phyloP scores from a whole-genome alignment of 257 asterid genomes.

The Agastache rugosa region DNA sequence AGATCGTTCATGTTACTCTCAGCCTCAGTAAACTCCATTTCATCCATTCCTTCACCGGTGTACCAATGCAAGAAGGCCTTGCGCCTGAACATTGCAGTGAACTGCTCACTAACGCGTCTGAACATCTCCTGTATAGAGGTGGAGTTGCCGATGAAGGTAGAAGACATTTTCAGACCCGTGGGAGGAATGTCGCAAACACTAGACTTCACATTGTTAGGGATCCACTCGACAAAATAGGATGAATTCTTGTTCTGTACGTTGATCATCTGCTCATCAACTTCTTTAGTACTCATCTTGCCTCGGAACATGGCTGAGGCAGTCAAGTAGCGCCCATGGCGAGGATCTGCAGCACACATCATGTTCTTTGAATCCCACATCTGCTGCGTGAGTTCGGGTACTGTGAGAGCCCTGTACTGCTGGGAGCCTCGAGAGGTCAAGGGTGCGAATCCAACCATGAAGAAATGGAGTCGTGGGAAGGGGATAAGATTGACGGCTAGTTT shows the following conservation, averaged over 20 bases:
- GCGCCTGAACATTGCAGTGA: conserved; percentile 53
- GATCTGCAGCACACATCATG: conserved; percentile 55
- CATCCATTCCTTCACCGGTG: conserved; percentile 53
- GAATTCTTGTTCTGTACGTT: conserved; percentile 49
- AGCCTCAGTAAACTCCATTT: conserved; percentile 50
- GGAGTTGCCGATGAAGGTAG: conserved; percentile 55
- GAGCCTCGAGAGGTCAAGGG: conserved; percentile 51
- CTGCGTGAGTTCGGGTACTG: conserved; percentile 49
- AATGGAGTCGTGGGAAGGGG: conserved; percentile 52
- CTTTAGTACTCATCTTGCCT: conserved; percentile 55
- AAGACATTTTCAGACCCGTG: conserved; percentile 52
- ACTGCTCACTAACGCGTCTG: conserved; percentile 59
- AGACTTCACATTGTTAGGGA: conserved; percentile 55
- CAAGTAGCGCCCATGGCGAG: conserved; percentile 21
- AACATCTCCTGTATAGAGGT: conserved; percentile 62
- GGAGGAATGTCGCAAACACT: conserved; percentile 59
- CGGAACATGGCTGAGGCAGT: conserved; percentile 51
- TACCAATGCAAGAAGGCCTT: conserved; percentile 59
- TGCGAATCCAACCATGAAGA: conserved; percentile 53
- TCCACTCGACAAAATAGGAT: conserved; percentile 49
- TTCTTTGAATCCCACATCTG: conserved; percentile 54
- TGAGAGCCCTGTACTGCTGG: conserved; percentile 51
- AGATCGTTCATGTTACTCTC: conserved; percentile 57
- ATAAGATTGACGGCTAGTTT: conserved; percentile 51
- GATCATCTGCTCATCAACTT: conserved; percentile 51